Percentiles rank a stretch among this genome's conserved stretches.
These are phyloP conservation scores for California macrophylla DNA, from an alignment of 441 rosid species.

Conservation along the genomic window DNA sequence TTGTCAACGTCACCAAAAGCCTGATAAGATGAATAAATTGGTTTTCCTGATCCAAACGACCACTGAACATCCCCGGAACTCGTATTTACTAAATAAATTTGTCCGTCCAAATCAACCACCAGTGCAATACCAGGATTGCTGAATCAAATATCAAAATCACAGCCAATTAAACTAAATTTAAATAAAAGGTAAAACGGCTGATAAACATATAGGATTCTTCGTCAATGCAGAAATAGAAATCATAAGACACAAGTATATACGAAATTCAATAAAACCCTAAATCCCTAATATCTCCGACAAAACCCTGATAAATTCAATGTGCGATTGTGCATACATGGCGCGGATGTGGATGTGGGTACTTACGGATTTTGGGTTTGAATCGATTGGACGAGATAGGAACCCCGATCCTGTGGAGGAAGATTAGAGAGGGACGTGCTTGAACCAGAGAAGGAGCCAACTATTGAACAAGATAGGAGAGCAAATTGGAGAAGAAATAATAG, in stretches of 20 bases:
- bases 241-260: background rate
- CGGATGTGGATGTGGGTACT: constrained; percentile 14
- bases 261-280: background rate
- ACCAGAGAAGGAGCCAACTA: constrained; percentile 24
- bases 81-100: constrained; percentile 47
- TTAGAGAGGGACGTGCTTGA: constrained; percentile 30
- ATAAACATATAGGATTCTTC: background rate
- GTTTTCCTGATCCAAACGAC: constrained; percentile 56
- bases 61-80: constrained; percentile 37
- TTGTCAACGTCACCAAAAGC: constrained; percentile 29
- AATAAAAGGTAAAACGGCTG: background rate
- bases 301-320: background rate
- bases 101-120: constrained; percentile 58
- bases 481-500: constrained; percentile 28
- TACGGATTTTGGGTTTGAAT: constrained; percentile 37
- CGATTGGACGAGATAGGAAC: constrained; percentile 21
- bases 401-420: background rate
- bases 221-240: background rate
- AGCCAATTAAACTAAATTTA: background rate
- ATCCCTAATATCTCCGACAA: background rate
- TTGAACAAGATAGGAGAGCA: constrained; percentile 29
- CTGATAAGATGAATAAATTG: constrained; percentile 75
- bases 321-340: background rate
- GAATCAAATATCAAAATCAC: constrained; percentile 17
- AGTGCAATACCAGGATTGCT: constrained; percentile 43